Evolutionary conservation across 345 rosid genomes (phyloP).

Genomic region (Arabis alpina): DNA sequence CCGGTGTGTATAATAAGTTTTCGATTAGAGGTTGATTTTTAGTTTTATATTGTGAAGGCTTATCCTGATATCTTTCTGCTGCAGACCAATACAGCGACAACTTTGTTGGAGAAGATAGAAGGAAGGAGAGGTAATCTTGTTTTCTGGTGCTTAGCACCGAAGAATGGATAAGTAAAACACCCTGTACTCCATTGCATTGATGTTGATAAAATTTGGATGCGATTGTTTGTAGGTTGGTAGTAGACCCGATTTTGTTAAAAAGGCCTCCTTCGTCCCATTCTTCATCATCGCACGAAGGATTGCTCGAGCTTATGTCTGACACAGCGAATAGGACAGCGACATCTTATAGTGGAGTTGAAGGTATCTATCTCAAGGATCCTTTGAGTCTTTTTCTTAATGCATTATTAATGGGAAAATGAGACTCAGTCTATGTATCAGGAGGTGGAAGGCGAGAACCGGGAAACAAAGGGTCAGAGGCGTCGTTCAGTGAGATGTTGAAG

Average conservation of each 20-base stretch:
- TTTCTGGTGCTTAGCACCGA: slow-evolving; percentile 5
- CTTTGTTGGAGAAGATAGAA: slow-evolving; percentile 48
- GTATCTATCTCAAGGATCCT: slow-evolving; percentile 34
- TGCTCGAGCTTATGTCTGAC: slow-evolving; percentile 50
- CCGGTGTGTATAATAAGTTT: slow-evolving; percentile 42
- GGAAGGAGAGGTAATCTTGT: slow-evolving; percentile 52
- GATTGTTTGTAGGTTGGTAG: slow-evolving; percentile 31
- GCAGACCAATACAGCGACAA: slow-evolving; percentile 47
- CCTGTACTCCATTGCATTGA: not conserved
- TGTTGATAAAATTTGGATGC: not conserved
- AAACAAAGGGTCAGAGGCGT: slow-evolving; percentile 65
- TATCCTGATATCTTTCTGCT: slow-evolving; percentile 26
- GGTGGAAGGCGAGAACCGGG: too few relatives aligned
- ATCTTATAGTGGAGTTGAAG: slow-evolving; percentile 48
- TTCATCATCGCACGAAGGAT: slow-evolving; percentile 57
- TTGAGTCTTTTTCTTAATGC: too few relatives aligned
- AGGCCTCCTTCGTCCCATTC: slow-evolving; percentile 49
- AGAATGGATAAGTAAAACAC: not conserved
- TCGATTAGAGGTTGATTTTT: slow-evolving; percentile 1
- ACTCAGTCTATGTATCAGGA: too few relatives aligned
- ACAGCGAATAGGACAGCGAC: slow-evolving; percentile 45
- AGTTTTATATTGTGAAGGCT: not conserved
- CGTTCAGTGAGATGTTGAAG: slow-evolving; percentile 73
- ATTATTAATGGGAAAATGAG: too few relatives aligned
- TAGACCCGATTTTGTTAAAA: slow-evolving; percentile 46